Evolutionary conservation across 1,139 yeast species (phyloP), one percentile per base, ranked within the genome.

Genomic region (Hansenula sp.): DNA sequence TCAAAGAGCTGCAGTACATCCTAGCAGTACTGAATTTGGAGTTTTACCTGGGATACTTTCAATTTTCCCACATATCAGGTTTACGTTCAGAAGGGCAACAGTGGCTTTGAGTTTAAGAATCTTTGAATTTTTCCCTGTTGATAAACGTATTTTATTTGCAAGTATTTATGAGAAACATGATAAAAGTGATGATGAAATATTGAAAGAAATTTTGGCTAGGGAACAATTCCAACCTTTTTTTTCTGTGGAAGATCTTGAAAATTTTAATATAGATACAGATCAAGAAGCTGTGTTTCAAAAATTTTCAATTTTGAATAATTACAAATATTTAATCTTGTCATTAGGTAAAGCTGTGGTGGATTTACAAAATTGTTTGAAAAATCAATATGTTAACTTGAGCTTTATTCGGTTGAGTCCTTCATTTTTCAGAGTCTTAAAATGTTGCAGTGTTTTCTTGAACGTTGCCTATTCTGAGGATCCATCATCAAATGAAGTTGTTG

Each of bases 211-310:
- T 14, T 16, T 36, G 11, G 21, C 18, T 6, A 30, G 21, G 21
- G 26, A 37, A 31, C 17, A 33, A 12, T 33, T 33, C 18, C 25
- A 25, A n/a, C 29, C 26, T 11, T 33, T 33, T n/a, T 33, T 24
- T n/a, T 16, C 29, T 13, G 12, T 33, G 8, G 18, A 24, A 33
- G 35, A 33, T 10, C 25, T 33, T 7, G 35, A 33, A 18, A 29
- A 33, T 25, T 33, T 33, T n/a, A n/a, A 33, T 7, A 26, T 37
- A 8, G 39, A 37, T 20, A 27, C 6, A 4, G 14, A 37, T 37
- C 29, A 25, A 25, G 7, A n/a, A n/a, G 29, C 24, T 6, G 13
- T 33, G 24, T 12, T 33, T n/a, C 9, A 25, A 13, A 33, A 33
- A 25, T 33, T 33, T 18, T 17, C 35, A 14, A 3, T 17, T 10